Evolutionary conservation across 2,329 filamentous ascomycete genomes (phyloP), one percentile per base, ranked within the genome.

Genomic region (Colletotrichum magnum): DNA sequence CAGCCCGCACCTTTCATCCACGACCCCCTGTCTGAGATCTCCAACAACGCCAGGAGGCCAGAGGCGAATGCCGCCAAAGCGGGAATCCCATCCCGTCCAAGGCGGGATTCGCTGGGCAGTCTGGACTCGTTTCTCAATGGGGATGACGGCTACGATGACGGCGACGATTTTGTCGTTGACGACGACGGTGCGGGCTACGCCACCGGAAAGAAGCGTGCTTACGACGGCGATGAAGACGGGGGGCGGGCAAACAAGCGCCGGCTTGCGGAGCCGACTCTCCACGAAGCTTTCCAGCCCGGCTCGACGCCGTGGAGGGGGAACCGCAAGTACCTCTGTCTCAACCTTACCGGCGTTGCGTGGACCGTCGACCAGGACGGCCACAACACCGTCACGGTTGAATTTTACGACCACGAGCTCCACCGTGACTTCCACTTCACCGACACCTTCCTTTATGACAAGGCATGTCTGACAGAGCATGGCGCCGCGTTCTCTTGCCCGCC

Each of bases 381-480:
- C 74, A 90, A 98, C 78, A 99, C 96, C 2, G 92, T 99, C 12
- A 98, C 95, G 0, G 95, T 98, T 2, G 96, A 98, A 76, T 99
- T 99, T 79, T 98, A 98, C 78, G 97, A 99, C 79, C 92, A 94
- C 68, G 94, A 97, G 74, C 91, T 93, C 68, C 93, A 97, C 78
- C 89, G 95, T 56, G 94, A 98, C 79, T 98, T 98, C 75, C 96
- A 98, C 82, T 98, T 99, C 79, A 98, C 95, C 13, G 96, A 99
- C 78, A 95, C 94, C 1, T 98, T 94, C 77, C 86, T 94, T 4
- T 98, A 98, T 80, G 96, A 99, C 82, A 98, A 97, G 80, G 95
- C 96, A 21, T 98, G 95, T 76, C 85, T 99, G 66, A 91, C 93
- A 74, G 93, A 97, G 67, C 91, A 93, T 64, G 95, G 96, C 16